Conservation (phyloP, 257 asterid genomes). For the Salvia hispanica region DNA sequence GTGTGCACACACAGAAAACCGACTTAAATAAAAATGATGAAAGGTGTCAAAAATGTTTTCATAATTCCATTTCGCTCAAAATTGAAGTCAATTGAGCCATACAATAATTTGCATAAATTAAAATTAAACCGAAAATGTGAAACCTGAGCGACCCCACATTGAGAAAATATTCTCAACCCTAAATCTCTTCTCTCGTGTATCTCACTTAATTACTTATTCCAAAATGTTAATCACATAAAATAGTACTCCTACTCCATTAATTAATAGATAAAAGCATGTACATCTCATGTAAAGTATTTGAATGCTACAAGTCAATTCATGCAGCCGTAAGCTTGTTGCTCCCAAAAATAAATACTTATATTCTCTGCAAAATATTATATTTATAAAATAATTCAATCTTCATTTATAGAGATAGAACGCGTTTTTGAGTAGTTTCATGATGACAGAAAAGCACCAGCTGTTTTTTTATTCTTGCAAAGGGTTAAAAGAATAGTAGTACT, state of each 20-base stretch:
- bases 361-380: constrained; percentile 4
- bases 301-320: constrained; percentile 24
- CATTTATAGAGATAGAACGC: constrained; percentile 40
- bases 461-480: constrained; percentile 35
- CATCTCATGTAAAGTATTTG: neutral
- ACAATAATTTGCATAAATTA: too few species aligned
- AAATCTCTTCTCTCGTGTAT: constrained; percentile 27
- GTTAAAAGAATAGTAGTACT: constrained; percentile 22
- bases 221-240: neutral
- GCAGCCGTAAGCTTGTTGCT: constrained; percentile 30
- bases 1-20: too few species aligned
- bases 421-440: constrained; percentile 43
- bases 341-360: constrained; percentile 35
- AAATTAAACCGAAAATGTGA: neutral
- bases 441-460: constrained; percentile 71
- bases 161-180: constrained; percentile 14
- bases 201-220: constrained; percentile 33
- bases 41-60: too few species aligned
- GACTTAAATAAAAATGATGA: too few species aligned
- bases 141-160: neutral
- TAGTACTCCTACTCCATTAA: too few species aligned
- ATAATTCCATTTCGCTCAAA: too few species aligned
- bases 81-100: too few species aligned
- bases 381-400: neutral
- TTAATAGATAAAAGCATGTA: too few species aligned